Conservation (phyloP, 1,284 basidiomycete genomes). For the Ganoderma leucocontextum region DNA sequence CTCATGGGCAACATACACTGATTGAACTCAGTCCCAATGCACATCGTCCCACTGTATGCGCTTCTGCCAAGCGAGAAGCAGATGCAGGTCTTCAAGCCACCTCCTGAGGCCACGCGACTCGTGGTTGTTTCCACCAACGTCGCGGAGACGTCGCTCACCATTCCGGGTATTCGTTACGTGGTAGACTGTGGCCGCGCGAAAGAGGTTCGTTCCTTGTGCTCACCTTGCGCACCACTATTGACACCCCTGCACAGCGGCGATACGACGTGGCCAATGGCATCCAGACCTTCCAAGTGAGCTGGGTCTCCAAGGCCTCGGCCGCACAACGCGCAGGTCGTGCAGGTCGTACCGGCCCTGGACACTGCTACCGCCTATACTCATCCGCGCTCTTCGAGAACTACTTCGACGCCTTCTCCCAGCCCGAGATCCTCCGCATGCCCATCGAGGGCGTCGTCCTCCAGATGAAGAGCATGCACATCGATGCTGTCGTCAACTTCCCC, state of each 20-base stretch:
- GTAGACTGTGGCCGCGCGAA: conserved; percentile 82
- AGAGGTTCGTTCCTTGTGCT: conserved; percentile 58
- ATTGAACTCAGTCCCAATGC: conserved; percentile 62
- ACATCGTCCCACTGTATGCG: conserved; percentile 80
- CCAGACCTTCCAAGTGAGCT: conserved; percentile 76
- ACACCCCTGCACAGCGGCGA: conserved; percentile 48
- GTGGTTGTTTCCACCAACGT: conserved; percentile 84
- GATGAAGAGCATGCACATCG: conserved; percentile 99
- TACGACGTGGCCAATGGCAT: conserved; percentile 71
- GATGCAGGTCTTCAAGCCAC: conserved; percentile 75
- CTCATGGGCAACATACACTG: neutral
- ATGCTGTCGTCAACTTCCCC: conserved; percentile 96
- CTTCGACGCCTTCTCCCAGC: conserved; percentile 87
- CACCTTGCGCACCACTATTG: neutral
- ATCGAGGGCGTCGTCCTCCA: conserved; percentile 97
- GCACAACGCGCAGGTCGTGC: conserved; percentile 79
- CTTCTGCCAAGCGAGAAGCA: conserved; percentile 77
- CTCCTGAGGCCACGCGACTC: conserved; percentile 69
- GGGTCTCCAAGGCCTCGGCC: conserved; percentile 82
- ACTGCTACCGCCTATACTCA: conserved; percentile 81
- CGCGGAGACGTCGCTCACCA: conserved; percentile 83
- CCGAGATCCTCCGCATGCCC: conserved; percentile 95
- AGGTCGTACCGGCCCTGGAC: conserved; percentile 80
- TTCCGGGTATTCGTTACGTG: conserved; percentile 81
- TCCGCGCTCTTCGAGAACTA: conserved; percentile 90